phyloP scores from a whole-genome alignment of 2,329 filamentous ascomycete species.

The Trichoderma sp. region DNA sequence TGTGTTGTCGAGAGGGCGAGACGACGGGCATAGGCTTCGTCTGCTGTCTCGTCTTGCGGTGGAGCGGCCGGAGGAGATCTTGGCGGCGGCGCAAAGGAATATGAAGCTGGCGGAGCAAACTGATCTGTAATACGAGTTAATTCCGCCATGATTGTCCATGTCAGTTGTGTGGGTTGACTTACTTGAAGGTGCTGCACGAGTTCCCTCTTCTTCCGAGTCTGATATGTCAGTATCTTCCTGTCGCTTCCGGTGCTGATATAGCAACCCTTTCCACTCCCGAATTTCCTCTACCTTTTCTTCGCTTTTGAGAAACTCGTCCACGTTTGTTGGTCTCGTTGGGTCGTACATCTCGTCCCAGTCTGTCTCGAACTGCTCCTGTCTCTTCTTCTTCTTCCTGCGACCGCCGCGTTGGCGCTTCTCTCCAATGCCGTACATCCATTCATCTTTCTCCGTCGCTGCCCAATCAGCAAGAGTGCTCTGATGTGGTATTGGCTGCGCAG shows the following conservation, averaged over 20 bases:
- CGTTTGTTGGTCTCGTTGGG: conserved; percentile 74
- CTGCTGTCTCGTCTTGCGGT: conserved; percentile 60
- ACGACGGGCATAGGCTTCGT: conserved; percentile 66
- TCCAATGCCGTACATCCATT: conserved; percentile 63
- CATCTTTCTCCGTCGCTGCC: conserved; percentile 73
- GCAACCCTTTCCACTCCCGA: conserved; percentile 77
- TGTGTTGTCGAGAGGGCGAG: conserved; percentile 52
- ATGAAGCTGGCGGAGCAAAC: conserved; percentile 58
- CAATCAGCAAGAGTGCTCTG: conserved; percentile 79
- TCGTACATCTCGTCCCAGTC: conserved; percentile 95
- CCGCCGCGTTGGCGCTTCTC: conserved; percentile 73
- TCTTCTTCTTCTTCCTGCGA: conserved; percentile 71
- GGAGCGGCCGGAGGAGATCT: conserved; percentile 44
- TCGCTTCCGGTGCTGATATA: conserved; percentile 65
- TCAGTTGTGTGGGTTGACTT: conserved; percentile 19
- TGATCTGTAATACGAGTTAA: conserved; percentile 40
- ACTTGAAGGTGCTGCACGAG: conserved; percentile 33
- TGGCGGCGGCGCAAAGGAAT: conserved; percentile 56
- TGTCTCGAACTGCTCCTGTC: conserved; percentile 56
- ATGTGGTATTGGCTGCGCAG: conserved; percentile 40
- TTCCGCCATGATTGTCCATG: background rate
- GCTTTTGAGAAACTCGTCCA: conserved; percentile 79
- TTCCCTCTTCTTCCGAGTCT: conserved; percentile 40
- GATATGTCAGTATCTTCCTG: conserved; percentile 41
- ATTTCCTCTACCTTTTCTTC: conserved; percentile 80